A percentile compares a stretch with the other conserved stretches of the same genome.
Conservation (phyloP, 495 filamentous ascomycete species). For the Talaromyces proteolyticus region DNA sequence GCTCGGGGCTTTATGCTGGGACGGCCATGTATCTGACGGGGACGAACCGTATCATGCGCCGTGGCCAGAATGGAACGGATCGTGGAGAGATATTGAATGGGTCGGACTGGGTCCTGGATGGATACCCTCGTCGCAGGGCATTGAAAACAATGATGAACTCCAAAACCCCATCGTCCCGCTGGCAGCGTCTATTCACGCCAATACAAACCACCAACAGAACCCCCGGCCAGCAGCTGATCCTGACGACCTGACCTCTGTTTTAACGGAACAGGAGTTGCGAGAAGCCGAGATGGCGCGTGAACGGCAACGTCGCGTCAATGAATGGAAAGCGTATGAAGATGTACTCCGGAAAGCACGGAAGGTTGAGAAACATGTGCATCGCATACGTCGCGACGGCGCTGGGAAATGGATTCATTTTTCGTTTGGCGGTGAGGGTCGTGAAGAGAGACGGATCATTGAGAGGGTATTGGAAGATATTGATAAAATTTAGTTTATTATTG, state of each 20-base stretch:
- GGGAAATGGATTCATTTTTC: constrained; percentile 35
- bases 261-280: constrained; percentile 10
- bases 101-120: constrained; percentile 48
- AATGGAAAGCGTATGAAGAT: constrained; percentile 17
- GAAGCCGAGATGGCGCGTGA: constrained; percentile 26
- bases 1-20: constrained; percentile 55
- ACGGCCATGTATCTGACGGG: constrained; percentile 23
- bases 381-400: constrained; percentile 17
- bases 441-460: constrained; percentile 3
- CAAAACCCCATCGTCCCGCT: neutral
- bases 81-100: constrained; percentile 44
- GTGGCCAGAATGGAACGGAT: constrained; percentile 44
- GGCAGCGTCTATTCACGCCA: neutral
- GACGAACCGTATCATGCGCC: constrained; percentile 14
- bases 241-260: constrained; percentile 2
- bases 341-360: constrained; percentile 14
- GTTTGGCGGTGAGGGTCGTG: constrained; percentile 20
- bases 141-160: constrained; percentile 8
- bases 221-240: constrained; percentile 9
- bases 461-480: neutral
- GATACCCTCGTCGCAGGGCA: constrained; percentile 13
- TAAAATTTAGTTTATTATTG: neutral
- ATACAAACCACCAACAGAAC: neutral
- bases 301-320: constrained; percentile 20
- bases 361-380: constrained; percentile 21